phyloP scores from a whole-genome alignment of 169 alveolate genomes.

The Plasmodium sp. region DNA sequence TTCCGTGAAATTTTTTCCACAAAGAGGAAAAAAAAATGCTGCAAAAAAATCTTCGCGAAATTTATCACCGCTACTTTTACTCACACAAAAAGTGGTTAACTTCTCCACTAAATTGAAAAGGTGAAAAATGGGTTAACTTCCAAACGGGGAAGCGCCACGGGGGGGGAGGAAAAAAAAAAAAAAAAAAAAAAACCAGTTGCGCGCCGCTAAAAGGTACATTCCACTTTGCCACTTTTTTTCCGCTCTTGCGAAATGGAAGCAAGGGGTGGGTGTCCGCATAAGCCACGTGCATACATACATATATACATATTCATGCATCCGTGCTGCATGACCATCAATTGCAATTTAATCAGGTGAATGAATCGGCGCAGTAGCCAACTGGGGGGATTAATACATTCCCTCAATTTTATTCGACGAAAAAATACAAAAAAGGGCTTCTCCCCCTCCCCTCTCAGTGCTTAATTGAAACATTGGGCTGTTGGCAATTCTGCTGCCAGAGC shows the following conservation, averaged over 20 bases:
- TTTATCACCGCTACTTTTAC: neutral
- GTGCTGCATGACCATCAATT: neutral
- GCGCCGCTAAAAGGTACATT: neutral
- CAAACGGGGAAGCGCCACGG: neutral
- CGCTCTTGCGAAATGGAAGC: neutral
- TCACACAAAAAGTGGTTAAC: neutral
- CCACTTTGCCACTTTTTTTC: neutral
- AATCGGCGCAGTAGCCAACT: neutral
- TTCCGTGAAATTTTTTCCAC: neutral
- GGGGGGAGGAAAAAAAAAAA: neutral
- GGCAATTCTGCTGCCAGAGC: neutral
- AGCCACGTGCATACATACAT: neutral
- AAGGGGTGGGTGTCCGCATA: neutral
- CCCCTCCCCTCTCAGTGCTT: neutral
- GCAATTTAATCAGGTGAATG: neutral
- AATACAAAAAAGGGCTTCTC: neutral
- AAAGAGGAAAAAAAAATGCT: neutral
- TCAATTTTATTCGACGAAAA: neutral
- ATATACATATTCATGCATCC: neutral
- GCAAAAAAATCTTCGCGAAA: neutral
- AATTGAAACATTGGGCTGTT: neutral
- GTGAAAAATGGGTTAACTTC: neutral
- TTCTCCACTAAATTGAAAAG: neutral
- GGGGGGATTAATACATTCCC: neutral
- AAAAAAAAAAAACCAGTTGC: neutral